Evolutionary conservation across 805 yeast species (phyloP).

Genomic region (Ogataea kodamae): DNA sequence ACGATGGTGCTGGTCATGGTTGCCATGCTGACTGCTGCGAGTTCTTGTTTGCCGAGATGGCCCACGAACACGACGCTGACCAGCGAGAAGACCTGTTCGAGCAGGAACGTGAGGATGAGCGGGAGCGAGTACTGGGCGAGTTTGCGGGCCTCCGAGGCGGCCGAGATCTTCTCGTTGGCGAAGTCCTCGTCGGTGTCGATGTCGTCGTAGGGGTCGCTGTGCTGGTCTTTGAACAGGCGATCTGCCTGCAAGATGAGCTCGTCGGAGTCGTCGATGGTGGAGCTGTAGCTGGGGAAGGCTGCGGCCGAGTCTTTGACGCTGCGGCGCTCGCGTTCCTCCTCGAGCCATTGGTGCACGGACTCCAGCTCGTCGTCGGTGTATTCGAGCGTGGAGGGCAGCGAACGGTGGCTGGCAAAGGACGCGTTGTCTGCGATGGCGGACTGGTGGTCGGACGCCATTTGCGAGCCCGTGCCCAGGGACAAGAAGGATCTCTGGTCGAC

Average conservation of each 20-base stretch:
- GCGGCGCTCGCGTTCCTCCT: constrained; percentile 36
- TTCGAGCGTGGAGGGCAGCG: constrained; percentile 36
- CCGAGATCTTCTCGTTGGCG: constrained; percentile 26
- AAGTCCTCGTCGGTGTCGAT: constrained; percentile 32
- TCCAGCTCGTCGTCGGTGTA: constrained; percentile 33
- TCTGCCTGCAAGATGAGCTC: constrained; percentile 26
- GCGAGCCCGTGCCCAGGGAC: constrained; percentile 33
- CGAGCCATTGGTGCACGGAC: constrained; percentile 34
- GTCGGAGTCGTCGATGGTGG: constrained; percentile 20
- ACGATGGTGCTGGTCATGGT: constrained; percentile 78
- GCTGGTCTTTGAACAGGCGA: constrained; percentile 23
- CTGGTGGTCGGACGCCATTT: constrained; percentile 24
- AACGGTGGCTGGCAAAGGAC: constrained; percentile 33
- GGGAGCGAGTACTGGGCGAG: constrained; percentile 49
- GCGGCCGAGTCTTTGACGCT: constrained; percentile 20
- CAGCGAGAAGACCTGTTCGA: constrained; percentile 58
- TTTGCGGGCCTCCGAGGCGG: constrained; percentile 30
- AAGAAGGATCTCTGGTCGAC: constrained; percentile 35
- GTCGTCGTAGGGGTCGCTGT: constrained; percentile 13
- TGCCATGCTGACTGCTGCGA: constrained; percentile 74
- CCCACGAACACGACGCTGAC: constrained; percentile 80
- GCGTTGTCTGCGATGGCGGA: constrained; percentile 23
- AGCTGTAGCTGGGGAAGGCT: constrained; percentile 19
- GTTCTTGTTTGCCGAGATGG: constrained; percentile 62
- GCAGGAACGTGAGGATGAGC: constrained; percentile 58